These are phyloP conservation scores for Aeminium ludgeri DNA, from an alignment of 495 filamentous ascomycete species.

Conservation along the genomic window DNA sequence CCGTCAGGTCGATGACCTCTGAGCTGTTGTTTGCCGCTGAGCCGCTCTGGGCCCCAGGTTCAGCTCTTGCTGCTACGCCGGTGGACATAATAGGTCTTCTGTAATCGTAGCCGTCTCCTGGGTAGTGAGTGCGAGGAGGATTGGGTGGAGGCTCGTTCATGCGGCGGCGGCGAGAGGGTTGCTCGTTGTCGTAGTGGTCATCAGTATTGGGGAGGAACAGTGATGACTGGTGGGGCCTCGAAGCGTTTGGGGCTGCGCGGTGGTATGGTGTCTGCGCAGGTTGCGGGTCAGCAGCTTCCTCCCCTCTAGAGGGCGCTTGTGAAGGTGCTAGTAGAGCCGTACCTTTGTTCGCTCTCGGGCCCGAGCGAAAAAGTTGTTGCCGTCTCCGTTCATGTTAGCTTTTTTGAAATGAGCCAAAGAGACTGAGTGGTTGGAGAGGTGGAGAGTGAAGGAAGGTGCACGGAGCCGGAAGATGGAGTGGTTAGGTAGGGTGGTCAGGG, in stretches of 20 bases:
- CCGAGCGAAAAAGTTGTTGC: too few species aligned
- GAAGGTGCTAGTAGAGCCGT: too few species aligned
- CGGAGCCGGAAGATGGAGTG: too few species aligned
- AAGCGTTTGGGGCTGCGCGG: background rate
- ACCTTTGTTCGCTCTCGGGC: too few species aligned
- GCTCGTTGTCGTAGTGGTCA: conserved; percentile 15
- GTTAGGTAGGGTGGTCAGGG: too few species aligned
- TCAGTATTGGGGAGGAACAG: conserved; percentile 6
- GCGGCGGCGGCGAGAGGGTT: conserved; percentile 2
- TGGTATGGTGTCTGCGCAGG: background rate
- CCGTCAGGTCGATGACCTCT: conserved; percentile 17
- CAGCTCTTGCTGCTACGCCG: background rate
- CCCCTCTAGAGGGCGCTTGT: too few species aligned
- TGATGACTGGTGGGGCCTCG: background rate
- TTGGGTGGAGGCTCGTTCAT: background rate
- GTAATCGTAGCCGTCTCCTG: conserved; percentile 15
- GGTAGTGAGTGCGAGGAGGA: conserved; percentile 2
- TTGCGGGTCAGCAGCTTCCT: background rate
- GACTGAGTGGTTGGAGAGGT: too few species aligned
- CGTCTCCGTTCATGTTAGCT: too few species aligned
- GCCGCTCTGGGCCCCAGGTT: background rate
- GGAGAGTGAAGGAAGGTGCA: too few species aligned
- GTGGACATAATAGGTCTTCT: conserved; percentile 13
- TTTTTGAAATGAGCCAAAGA: too few species aligned
- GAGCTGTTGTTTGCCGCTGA: background rate